Base-by-base conservation (phyloP, 768 basidiomycete genomes). In the Calocera cornea region DNA sequence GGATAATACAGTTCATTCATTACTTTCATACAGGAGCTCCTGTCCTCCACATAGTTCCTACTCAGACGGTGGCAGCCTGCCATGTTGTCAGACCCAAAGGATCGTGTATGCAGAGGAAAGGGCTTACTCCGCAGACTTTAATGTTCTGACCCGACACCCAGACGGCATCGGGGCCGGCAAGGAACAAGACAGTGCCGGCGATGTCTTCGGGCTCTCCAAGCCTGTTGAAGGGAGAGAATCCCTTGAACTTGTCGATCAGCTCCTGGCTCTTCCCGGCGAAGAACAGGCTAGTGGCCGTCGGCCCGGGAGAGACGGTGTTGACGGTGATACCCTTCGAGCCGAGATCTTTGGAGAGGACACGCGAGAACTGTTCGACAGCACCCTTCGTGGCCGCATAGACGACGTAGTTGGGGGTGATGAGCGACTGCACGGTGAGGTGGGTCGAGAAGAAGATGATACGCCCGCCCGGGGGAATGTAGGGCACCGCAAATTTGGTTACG, bases 111-210 rank as follows among this genome's bases (percentile, higher is more conserved):
- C 22, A 47, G 36, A 34, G 29, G 22, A n/a, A 41, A 49, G n/a
- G n/a, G 67, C 69, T 64, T 14, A 65, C 86, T 72, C 86, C 84
- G 71, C 85, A 83, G 11, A 82, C 81, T 19, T 79, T 75, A n/a
- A 85, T 76, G 68, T 81, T 84, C 73, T 85, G 83, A 0, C 84
- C 84, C 69, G 82, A 85, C 8, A 85, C 75, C 84, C 85, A 85
- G 65, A 79, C 77, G 0, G 82, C 83, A 2, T 83, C 84, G 2
- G 78, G 77, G 68, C 81, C 81, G 2, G 79, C 81, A 12, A 86
- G 69, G 72, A 86, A 86, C 2, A 80, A 47, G 14, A 33, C 54
- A 5, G 54, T 16, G 31, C 54, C 54, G 54, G 64, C 64, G 34
- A 64, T 41, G 19, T 64, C 64, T 17, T 64, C 64, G 7, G 64